These are phyloP conservation scores for Metarhizium humberi DNA, from an alignment of 2,329 filamentous ascomycete genomes.

Conservation along the genomic window DNA sequence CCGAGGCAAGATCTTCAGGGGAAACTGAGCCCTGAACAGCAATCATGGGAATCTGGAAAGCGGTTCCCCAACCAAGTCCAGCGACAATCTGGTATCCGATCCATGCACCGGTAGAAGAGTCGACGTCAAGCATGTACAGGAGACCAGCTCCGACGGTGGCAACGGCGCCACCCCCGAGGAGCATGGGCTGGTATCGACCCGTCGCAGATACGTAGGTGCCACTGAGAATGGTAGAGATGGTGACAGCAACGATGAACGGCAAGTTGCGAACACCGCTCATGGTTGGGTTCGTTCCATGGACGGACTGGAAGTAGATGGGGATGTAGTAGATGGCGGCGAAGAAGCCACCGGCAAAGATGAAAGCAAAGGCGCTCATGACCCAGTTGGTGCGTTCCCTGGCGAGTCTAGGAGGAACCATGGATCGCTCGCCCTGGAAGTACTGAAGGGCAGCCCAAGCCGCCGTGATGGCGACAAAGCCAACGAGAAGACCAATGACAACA, in stretches of 20 bases:
- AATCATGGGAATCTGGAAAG: slow-evolving; percentile 41
- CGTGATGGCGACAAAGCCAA: slow-evolving; percentile 27
- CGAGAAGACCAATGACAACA: slow-evolving; percentile 31
- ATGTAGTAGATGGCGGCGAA: slow-evolving; percentile 38
- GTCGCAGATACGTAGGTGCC: slow-evolving; percentile 29
- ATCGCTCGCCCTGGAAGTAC: slow-evolving; percentile 33
- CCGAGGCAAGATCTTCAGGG: slow-evolving; percentile 33
- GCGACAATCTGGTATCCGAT: slow-evolving; percentile 44
- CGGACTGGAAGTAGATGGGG: slow-evolving; percentile 36
- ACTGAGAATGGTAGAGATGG: slow-evolving; percentile 28
- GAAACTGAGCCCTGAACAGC: slow-evolving; percentile 32
- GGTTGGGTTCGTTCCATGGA: slow-evolving; percentile 30
- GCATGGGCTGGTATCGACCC: slow-evolving; percentile 32
- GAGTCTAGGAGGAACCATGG: slow-evolving; percentile 31
- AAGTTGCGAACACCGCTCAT: slow-evolving; percentile 34
- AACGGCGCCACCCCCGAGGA: slow-evolving; percentile 34
- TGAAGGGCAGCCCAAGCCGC: slow-evolving; percentile 26
- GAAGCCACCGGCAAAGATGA: slow-evolving; percentile 33
- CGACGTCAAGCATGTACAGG: slow-evolving; percentile 29
- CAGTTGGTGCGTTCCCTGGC: slow-evolving; percentile 28
- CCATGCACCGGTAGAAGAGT: slow-evolving; percentile 33
- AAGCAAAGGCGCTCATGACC: slow-evolving; percentile 27
- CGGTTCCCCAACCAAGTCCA: slow-evolving; percentile 36
- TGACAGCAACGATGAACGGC: slow-evolving; percentile 35
- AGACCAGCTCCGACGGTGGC: slow-evolving; percentile 34